Base-by-base conservation (phyloP, 768 basidiomycete genomes). In the Mycena albidolilacea region DNA sequence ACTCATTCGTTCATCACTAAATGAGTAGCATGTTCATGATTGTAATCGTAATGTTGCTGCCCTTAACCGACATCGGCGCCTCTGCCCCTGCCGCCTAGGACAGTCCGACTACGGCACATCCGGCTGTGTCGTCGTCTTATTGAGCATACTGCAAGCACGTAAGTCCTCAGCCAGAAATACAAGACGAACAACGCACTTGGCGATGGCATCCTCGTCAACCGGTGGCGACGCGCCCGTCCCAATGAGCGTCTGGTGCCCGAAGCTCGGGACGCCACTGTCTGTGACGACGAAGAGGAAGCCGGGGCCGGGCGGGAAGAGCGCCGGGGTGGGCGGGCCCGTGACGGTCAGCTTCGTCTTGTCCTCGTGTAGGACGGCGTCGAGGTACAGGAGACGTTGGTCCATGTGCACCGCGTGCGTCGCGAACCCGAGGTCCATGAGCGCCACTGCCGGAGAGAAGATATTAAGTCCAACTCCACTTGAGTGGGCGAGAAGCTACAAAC, bases 331-430 rank as follows among this genome's bases (percentile, higher is more conserved):
- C 3, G 84, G 84, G 12, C 80, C 82, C 43, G 72, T 76, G 23
- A 84, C 80, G 2, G 79, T 80, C 11, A 86, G 77, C 2, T 78
- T 77, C 67, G 77, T 82, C 38, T 78, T 78, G 64, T 83, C 75
- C 10, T 62, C 68, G 10, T 81, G 78, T 1, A 85, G 77, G 8
- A 69, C 68, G 9, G 85, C 79, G 7, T 79, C 74, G 76, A 86
- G 81, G 61, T 82, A 80, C 1, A 85, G 81, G 5, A 84, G 76
- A 8, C 82, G 80, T 21, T 81, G 80, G 64, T 85, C 84, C 23
- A 84, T 82, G 66, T 84, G 84, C 72, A 84, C 81, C 0, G 81
- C 84, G 67, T 86, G 85, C 1, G 85, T 83, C 3, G 83, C 82
- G 74, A 85, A 86, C 0, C 85, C 84, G 17, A 85, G 79, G 68